Base-by-base conservation (phyloP, 2,329 filamentous ascomycete genomes). In the Aspergillus flavus region DNA sequence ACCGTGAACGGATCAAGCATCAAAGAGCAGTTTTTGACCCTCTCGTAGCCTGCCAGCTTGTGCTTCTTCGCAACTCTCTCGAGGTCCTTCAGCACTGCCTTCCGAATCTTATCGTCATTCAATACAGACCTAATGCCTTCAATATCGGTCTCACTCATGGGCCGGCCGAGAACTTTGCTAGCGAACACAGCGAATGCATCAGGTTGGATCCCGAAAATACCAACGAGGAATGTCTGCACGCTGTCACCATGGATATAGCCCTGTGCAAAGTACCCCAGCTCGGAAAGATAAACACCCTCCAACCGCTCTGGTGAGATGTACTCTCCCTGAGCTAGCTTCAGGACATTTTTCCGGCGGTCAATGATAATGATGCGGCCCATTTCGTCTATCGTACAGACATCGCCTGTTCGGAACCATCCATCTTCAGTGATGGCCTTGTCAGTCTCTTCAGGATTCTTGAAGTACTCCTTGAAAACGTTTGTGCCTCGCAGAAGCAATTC, bases 321-420 rank as follows among this genome's bases (percentile, higher is more conserved):
- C 82, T 99, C 95, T 77, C 95, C 95, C 80, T 99, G 95, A 0
- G 94, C 90, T 61, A 99, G 87, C 86, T 99, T 99, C 75, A 99
- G 88, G n/a, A 99, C 92, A 80, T 98, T 98, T 90, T 99, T 99
- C 81, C 93, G 90, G 72, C 95, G 93, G 79, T 99, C 95, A 72
- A 99, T 90, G 79, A 99, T 96, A 79, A 87, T 89, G 83, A 98
- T 90, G 64, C 94, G 92, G 66, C 95, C 95, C 74, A 91, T 79
- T 69, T 89, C 88, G 78, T 99, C 95, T 28, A 99, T 84, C 67
- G 89, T 87, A 73, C 89, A 92, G 68, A 99, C 94, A 73, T 99
- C 95, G 61, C 95, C 95, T 0, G 93, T 97, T 76, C 91, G 91
- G 86, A 99, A 98, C 95, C 95, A 99, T 65, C 95, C 95, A 68